These are phyloP conservation scores for Penicillium glabrum DNA, from an alignment of 2,329 filamentous ascomycete genomes.

Conservation along the genomic window DNA sequence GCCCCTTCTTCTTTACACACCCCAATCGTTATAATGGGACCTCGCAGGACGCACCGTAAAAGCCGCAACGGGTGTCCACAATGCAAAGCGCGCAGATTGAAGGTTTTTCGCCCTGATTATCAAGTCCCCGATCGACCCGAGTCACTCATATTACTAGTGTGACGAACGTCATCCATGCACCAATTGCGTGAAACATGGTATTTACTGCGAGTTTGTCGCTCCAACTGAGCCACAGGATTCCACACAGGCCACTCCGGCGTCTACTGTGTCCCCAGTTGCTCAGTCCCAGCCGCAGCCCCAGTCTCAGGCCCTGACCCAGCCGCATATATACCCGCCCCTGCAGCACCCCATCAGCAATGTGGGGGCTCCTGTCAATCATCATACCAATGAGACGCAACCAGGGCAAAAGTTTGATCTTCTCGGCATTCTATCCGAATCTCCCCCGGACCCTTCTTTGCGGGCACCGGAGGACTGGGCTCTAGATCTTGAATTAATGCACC, in stretches of 20 bases:
- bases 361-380: conserved; percentile 1
- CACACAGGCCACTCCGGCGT: not conserved
- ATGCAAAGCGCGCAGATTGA: conserved; percentile 26
- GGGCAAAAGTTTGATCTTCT: conserved; percentile 10
- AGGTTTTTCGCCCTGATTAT: conserved; percentile 14
- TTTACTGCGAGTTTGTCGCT: conserved; percentile 21
- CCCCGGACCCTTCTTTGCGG: not conserved
- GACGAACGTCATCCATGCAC: conserved; percentile 27
- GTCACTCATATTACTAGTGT: conserved; percentile 18
- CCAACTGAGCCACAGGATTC: not conserved
- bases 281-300: not conserved
- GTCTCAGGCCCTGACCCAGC: not conserved
- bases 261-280: conserved; percentile 2
- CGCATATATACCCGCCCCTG: not conserved
- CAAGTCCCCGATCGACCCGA: not conserved
- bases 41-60: conserved; percentile 27
- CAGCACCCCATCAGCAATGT: conserved; percentile 2
- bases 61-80: conserved; percentile 29
- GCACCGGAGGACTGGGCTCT: conserved; percentile 21
- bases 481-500: conserved; percentile 45
- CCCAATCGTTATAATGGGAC: conserved; percentile 13
- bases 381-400: not conserved
- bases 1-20: not conserved
- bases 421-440: conserved; percentile 5
- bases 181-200: conserved; percentile 25